phyloP scores from a whole-genome alignment of 139 green algal species.

The Coelastrella sp. region DNA sequence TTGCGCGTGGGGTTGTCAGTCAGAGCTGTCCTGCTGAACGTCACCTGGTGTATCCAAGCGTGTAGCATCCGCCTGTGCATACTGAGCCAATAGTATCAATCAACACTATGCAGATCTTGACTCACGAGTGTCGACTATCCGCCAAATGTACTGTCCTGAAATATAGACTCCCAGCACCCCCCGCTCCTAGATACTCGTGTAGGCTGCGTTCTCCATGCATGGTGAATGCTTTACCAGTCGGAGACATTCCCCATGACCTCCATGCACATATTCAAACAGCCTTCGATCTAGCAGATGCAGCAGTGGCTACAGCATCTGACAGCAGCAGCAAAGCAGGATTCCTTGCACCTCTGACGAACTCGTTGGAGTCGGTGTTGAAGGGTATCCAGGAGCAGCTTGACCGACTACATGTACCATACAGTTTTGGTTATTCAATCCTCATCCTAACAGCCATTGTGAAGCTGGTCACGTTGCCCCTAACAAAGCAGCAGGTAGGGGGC shows the following conservation, averaged over 20 bases:
- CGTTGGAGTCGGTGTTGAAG: constrained; percentile 66
- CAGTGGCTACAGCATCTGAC: constrained; percentile 3
- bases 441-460: constrained; percentile 80
- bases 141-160: neutral
- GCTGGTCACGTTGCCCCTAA: constrained; percentile 74
- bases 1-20: too few relatives aligned
- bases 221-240: constrained; percentile 7
- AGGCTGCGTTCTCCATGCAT: neutral
- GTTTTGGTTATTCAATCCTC: constrained; percentile 87
- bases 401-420: constrained; percentile 78
- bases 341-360: constrained; percentile 66
- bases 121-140: neutral
- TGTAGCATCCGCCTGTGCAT: too few relatives aligned
- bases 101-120: neutral
- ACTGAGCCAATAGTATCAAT: too few relatives aligned
- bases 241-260: constrained; percentile 6
- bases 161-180: neutral
- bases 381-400: constrained; percentile 63
- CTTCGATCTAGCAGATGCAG: constrained; percentile 33
- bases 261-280: neutral
- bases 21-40: too few relatives aligned
- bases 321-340: constrained; percentile 59
- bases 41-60: too few relatives aligned
- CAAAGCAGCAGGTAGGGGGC: constrained; percentile 75
- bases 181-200: neutral